These are phyloP conservation scores for Boeremia lycopersici DNA, from an alignment of 2,329 filamentous ascomycete genomes.

Conservation along the genomic window DNA sequence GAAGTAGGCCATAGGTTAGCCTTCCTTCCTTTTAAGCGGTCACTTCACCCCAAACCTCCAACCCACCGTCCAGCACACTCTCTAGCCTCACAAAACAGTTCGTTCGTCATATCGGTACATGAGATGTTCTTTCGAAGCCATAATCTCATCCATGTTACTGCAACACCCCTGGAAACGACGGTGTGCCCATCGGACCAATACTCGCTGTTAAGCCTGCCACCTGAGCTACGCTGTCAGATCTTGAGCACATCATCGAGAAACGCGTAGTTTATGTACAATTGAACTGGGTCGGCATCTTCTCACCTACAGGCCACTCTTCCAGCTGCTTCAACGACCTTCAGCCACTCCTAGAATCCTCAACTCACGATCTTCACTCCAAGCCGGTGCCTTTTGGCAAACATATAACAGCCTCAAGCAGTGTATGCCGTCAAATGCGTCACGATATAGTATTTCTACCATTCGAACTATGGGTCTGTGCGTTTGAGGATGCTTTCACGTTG, in stretches of 20 bases:
- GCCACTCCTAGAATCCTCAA: slow-evolving; percentile 6
- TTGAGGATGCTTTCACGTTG: slow-evolving; percentile 20
- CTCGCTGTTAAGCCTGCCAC: slow-evolving; percentile 15
- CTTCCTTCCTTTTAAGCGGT: too few relatives aligned
- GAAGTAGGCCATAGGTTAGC: too few relatives aligned
- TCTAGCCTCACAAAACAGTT: too few relatives aligned
- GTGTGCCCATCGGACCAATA: not conserved
- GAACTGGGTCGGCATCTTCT: slow-evolving; percentile 15
- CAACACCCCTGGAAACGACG: not conserved
- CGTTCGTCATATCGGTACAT: not conserved
- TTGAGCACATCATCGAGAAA: slow-evolving; percentile 16
- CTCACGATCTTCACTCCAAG: not conserved
- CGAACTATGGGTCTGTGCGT: slow-evolving; percentile 15
- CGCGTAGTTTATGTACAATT: slow-evolving; percentile 16
- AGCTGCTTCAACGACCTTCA: slow-evolving; percentile 12
- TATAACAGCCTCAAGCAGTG: not conserved
- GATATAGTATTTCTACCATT: slow-evolving; percentile 14
- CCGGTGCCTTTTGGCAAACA: slow-evolving; percentile 10
- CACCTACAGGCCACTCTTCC: slow-evolving; percentile 14
- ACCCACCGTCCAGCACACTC: too few relatives aligned
- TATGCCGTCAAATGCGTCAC: slow-evolving; percentile 14
- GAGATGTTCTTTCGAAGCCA: not conserved
- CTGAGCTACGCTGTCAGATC: slow-evolving; percentile 22
- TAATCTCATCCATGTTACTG: not conserved
- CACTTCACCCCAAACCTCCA: too few relatives aligned